Conservation (phyloP, 495 filamentous ascomycete species). For the Aspergillus sclerotiicarbonarius region DNA sequence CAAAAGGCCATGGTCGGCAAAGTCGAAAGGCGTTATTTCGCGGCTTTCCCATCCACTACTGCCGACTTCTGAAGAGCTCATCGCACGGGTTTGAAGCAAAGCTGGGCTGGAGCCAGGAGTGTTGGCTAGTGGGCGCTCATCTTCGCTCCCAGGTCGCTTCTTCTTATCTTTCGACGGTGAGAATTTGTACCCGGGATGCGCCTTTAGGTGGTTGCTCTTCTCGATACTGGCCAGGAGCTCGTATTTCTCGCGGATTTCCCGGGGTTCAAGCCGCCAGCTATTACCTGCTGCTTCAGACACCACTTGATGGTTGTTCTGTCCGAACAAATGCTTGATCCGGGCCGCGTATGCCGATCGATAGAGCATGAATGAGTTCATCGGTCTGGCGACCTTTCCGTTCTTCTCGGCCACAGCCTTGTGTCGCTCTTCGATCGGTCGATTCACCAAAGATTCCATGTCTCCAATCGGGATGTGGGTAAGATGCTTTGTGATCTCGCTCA, state of each 20-base stretch:
- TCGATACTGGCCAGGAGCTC: constrained; percentile 78
- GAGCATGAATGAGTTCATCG: constrained; percentile 99
- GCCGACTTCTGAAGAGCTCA: constrained; percentile 30
- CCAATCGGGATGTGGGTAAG: constrained; percentile 60
- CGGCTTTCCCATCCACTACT: constrained; percentile 30
- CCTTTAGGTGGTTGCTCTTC: constrained; percentile 77
- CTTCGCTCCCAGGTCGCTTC: constrained; percentile 42
- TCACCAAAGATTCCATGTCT: constrained; percentile 83
- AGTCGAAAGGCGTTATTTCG: constrained; percentile 35
- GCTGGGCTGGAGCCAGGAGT: constrained; percentile 25
- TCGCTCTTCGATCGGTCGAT: constrained; percentile 64
- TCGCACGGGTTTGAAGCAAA: constrained; percentile 21
- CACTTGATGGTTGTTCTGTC: constrained; percentile 90
- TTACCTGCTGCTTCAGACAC: constrained; percentile 80
- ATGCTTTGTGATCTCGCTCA: constrained; percentile 76
- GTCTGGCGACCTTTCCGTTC: constrained; percentile 80
- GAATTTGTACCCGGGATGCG: constrained; percentile 95
- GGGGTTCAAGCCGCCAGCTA: constrained; percentile 82
- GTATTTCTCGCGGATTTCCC: constrained; percentile 71
- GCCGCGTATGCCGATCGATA: constrained; percentile 93
- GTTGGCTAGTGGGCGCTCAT: constrained; percentile 17
- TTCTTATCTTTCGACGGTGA: constrained; percentile 73
- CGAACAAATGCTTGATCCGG: constrained; percentile 75
- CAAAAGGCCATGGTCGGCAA: constrained; percentile 22
- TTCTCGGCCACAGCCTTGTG: constrained; percentile 65